Evolutionary conservation across 176 grass and related monocot genomes (phyloP), one percentile per base, ranked within the genome.

Genomic region (Elaeis guineensis): DNA sequence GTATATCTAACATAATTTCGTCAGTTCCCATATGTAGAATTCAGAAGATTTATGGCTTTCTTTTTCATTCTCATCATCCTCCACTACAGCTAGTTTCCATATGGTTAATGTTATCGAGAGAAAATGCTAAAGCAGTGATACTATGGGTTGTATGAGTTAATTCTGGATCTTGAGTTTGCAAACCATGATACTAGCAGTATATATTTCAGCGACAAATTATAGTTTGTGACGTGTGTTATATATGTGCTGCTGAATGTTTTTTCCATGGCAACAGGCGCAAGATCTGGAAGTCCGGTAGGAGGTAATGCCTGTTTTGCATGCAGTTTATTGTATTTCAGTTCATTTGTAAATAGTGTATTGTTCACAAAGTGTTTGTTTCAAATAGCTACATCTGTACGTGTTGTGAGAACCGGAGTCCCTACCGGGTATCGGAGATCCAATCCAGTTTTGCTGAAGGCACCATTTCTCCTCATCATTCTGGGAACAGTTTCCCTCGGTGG

Each of bases 391-490:
- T 16, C 28, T 57, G 83, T 92, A 16, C 77, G 85, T 83, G 89
- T 87, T n/a, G 73, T 75, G 70, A 71, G 77, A 55, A 84, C 71
- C 54, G 83, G 80, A 44, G 84, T 57, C 72, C 71, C 58, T 12
- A 73, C 52, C 16, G 65, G 58, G 17, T 75, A 73, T 12, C 59
- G 80, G 59, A 81, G 77, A 78, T 68, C 66, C 7, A 87, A 70
- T 55, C 79, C 53, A 21, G 35, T 70, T 0, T 69, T 84, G 67
- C 64, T 93, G 6, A 93, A 80, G 75, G 81, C 84, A 2, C 89
- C 89, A 16, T 87, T 93, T 70, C 16, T 93, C 61, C 77, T 93
- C 58, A 63, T 93, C 61, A 84, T 93, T 63, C 61, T 78, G 62
- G 74, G 82, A 0, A 82, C 77, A 16, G 70, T 93, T 84, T 87